These are phyloP conservation scores for Baeospora myosura DNA, from an alignment of 1,284 basidiomycete species.

Conservation along the genomic window DNA sequence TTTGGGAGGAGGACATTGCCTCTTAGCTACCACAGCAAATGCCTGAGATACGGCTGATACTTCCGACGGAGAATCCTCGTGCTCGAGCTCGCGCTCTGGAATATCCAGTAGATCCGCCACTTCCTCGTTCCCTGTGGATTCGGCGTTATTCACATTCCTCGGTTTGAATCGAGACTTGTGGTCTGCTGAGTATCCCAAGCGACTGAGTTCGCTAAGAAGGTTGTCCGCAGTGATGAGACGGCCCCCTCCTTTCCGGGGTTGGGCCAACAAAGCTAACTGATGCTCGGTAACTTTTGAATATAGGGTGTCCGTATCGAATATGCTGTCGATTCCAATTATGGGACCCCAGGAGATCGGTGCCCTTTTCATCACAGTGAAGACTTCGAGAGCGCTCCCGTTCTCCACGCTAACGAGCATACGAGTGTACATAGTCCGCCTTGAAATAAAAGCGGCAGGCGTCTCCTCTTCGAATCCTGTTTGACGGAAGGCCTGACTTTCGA, in stretches of 20 bases:
- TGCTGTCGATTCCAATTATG: background rate
- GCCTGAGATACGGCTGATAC: no score
- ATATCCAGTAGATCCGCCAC: no score
- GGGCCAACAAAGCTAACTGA: no score
- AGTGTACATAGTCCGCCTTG: background rate
- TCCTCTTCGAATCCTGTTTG: constrained; percentile 1
- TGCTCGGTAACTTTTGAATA: no score
- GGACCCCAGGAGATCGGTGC: background rate
- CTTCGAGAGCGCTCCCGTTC: background rate
- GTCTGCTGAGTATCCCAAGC: constrained; percentile 16
- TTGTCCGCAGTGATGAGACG: background rate
- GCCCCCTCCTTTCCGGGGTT: no score
- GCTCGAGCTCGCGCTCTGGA: no score
- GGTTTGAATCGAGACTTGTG: constrained; percentile 13
- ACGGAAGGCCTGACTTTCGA: constrained; percentile 3
- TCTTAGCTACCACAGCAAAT: no score
- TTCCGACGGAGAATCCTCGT: no score
- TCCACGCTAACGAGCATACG: constrained; percentile 1
- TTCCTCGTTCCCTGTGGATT: constrained; percentile 15
- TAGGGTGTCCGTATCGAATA: no score
- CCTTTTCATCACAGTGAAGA: background rate
- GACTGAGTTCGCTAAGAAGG: constrained; percentile 7
- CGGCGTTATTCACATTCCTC: constrained; percentile 17
- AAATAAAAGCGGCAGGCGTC: constrained; percentile 2
- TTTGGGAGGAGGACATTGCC: no score